A percentile compares a stretch with the other conserved stretches of the same genome.
phyloP scores from a whole-genome alignment of 1,284 basidiomycete species.

The Pseudozyma pruni region DNA sequence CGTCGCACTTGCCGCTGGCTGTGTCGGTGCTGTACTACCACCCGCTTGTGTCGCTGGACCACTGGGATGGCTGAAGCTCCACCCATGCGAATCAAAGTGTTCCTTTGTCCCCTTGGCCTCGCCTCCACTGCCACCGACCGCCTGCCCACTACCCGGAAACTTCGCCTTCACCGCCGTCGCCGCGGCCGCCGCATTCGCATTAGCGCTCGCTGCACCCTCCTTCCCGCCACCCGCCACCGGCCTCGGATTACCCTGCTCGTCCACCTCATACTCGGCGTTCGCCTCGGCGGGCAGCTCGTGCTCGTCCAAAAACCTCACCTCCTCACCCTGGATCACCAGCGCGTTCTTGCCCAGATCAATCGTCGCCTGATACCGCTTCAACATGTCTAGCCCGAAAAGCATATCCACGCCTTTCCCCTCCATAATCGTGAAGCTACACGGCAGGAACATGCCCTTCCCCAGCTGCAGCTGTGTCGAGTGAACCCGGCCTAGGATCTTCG shows the following conservation, averaged over 20 bases:
- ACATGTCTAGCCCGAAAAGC: conserved; percentile 95
- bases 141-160: conserved; percentile 77
- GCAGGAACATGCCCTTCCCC: conserved; percentile 78
- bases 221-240: conserved; percentile 4
- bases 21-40: conserved; percentile 57
- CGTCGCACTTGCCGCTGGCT: neutral
- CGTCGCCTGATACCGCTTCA: conserved; percentile 93
- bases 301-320: conserved; percentile 88
- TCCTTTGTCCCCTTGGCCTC: neutral
- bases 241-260: conserved; percentile 50
- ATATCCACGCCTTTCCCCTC: conserved; percentile 93
- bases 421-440: conserved; percentile 94
- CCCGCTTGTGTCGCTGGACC: too few relatives aligned
- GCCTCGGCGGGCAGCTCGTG: conserved; percentile 81
- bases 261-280: conserved; percentile 59
- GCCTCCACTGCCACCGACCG: conserved; percentile 35
- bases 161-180: conserved; percentile 10
- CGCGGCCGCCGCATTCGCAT: conserved; percentile 35
- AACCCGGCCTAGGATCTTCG: conserved; percentile 90
- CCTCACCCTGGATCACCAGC: conserved; percentile 85
- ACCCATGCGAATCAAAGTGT: conserved; percentile 62
- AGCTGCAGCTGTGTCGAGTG: conserved; percentile 90
- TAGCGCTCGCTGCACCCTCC: conserved; percentile 31
- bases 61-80: conserved; percentile 49
- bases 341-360: conserved; percentile 91